Conservation (phyloP, 306 rosid genomes). For the Prunus mume region DNA sequence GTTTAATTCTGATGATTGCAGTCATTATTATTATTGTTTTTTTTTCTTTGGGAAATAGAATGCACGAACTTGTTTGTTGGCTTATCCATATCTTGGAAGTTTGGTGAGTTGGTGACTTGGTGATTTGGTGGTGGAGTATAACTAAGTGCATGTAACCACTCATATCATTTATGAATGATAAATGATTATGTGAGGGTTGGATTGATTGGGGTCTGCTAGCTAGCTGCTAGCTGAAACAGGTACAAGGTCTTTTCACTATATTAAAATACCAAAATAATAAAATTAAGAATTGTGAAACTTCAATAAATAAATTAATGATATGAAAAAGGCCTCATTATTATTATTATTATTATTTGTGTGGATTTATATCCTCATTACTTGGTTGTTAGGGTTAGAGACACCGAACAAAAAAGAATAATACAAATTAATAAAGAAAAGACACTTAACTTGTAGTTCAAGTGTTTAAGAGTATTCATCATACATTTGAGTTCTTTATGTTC, state of each 20-base stretch:
- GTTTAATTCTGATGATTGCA: conserved; percentile 11
- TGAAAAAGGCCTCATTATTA: not conserved
- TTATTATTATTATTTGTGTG: not conserved
- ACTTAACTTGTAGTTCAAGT: too few species aligned
- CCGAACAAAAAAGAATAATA: not conserved
- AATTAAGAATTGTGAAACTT: not conserved
- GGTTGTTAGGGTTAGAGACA: not conserved
- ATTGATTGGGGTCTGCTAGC: not conserved
- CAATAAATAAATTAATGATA: not conserved
- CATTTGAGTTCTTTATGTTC: too few species aligned
- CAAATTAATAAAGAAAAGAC: not conserved
- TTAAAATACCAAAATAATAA: not conserved
- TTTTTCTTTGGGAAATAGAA: conserved; percentile 16
- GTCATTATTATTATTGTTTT: not conserved
- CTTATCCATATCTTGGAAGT: conserved; percentile 8
- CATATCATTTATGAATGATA: not conserved
- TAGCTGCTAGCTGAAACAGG: not conserved
- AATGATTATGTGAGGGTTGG: conserved; percentile 1
- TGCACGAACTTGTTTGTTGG: conserved; percentile 32
- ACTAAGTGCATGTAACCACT: not conserved
- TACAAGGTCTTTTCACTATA: conserved; percentile 6
- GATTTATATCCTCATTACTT: not conserved
- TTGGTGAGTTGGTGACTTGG: not conserved
- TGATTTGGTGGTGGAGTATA: conserved; percentile 14
- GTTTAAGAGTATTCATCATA: too few species aligned